Evolutionary conservation across 2,329 filamentous ascomycete genomes (phyloP).

Genomic region (Diaporthe sp.): DNA sequence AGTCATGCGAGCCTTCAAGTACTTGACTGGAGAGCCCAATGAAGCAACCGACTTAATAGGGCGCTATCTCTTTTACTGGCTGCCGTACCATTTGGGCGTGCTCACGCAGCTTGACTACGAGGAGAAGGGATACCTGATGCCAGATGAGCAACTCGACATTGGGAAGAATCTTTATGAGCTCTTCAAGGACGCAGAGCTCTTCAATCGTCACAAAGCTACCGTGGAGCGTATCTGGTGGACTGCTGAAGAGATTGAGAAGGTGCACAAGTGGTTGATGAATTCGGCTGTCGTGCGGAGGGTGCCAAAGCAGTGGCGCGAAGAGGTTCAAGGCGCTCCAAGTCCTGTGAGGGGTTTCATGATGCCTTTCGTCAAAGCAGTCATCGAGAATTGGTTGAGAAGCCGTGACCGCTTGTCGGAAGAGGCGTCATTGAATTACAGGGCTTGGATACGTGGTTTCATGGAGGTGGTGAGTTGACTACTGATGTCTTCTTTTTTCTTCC

Average conservation of each 20-base stretch:
- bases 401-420: neutral
- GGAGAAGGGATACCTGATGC: conserved; percentile 34
- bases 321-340: conserved; percentile 29
- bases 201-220: conserved; percentile 35
- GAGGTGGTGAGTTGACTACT: neutral
- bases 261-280: conserved; percentile 40
- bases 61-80: conserved; percentile 35
- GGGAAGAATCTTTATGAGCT: conserved; percentile 38
- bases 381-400: neutral
- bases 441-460: neutral
- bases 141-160: conserved; percentile 36
- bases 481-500: no score
- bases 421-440: neutral
- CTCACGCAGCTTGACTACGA: conserved; percentile 37
- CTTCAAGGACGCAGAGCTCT: conserved; percentile 34
- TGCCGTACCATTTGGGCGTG: conserved; percentile 38
- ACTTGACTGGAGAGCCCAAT: conserved; percentile 26
- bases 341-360: conserved; percentile 37
- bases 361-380: neutral
- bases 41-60: conserved; percentile 37
- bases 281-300: conserved; percentile 36
- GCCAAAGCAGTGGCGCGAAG: conserved; percentile 37
- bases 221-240: conserved; percentile 35
- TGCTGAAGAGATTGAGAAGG: conserved; percentile 33
- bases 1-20: conserved; percentile 38